Conservation (phyloP, 306 rosid genomes). For the Casuarina glauca region DNA sequence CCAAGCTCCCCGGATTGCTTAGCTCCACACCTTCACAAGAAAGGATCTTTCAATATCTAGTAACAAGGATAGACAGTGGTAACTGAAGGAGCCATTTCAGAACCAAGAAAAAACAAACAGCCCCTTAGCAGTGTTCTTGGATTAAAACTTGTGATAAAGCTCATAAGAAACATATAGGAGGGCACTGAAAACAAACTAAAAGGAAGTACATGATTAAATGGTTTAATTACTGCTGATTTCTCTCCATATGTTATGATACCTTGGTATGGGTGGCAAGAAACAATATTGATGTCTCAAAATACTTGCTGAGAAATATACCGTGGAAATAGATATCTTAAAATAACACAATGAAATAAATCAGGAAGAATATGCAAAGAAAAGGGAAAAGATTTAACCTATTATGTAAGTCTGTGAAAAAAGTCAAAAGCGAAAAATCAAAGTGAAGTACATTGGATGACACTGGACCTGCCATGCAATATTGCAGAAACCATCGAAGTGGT, state of each 20-base stretch:
- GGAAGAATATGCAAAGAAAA: too few relatives aligned
- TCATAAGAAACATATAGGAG: background rate
- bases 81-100: background rate
- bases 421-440: too few relatives aligned
- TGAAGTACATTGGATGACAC: too few relatives aligned
- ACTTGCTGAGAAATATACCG: too few relatives aligned
- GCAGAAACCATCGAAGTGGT: background rate
- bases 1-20: constrained; percentile 65
- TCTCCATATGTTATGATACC: background rate
- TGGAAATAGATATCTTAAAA: too few relatives aligned
- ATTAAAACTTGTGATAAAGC: constrained; percentile 2
- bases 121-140: background rate
- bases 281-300: too few relatives aligned
- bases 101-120: background rate
- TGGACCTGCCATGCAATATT: background rate
- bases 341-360: too few relatives aligned
- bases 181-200: background rate
- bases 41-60: constrained; percentile 5
- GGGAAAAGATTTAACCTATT: too few relatives aligned
- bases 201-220: background rate
- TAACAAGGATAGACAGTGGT: background rate
- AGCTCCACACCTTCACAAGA: constrained; percentile 63
- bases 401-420: too few relatives aligned
- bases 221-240: too few relatives aligned
- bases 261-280: background rate